Percentiles rank a stretch among this genome's conserved stretches.
These are phyloP conservation scores for Rhodotorula kratochvilovae DNA, from an alignment of 768 basidiomycete species.

Conservation along the genomic window DNA sequence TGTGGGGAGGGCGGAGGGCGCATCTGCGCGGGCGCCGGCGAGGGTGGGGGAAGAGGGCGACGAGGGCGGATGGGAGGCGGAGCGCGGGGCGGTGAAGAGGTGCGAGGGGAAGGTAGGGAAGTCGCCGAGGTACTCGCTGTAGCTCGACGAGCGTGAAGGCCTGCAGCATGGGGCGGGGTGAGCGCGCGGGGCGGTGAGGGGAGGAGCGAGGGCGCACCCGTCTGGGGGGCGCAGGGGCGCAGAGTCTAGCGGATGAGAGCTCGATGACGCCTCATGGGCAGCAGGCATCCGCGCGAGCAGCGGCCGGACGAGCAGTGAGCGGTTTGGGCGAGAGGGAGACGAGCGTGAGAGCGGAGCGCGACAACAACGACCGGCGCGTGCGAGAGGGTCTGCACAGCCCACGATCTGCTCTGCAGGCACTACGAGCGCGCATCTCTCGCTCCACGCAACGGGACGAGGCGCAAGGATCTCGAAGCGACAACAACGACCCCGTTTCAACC, in stretches of 20 bases:
- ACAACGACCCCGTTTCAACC: neutral
- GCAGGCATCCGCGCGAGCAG: neutral
- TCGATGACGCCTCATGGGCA: neutral
- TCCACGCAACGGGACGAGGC: too few relatives aligned
- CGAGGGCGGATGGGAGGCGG: neutral
- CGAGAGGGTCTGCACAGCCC: too few relatives aligned
- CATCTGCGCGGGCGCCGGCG: neutral
- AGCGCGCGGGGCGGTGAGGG: neutral
- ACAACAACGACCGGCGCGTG: too few relatives aligned
- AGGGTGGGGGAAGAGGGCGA: neutral
- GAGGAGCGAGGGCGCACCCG: neutral
- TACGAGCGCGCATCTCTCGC: too few relatives aligned
- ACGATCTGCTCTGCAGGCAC: too few relatives aligned
- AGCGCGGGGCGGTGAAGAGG: neutral
- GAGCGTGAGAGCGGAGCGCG: neutral
- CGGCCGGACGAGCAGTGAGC: neutral
- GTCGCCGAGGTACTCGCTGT: neutral
- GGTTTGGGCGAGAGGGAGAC: neutral
- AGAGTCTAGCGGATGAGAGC: neutral
- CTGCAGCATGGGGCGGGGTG: neutral
- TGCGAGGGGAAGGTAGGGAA: conserved; percentile 11
- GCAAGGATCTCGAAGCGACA: neutral
- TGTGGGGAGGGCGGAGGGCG: neutral
- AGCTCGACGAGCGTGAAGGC: neutral
- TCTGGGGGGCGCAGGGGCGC: neutral